Percentiles rank a stretch among this genome's conserved stretches.
Conservation (phyloP, 345 rosid species). For the Mercurialis annua region DNA sequence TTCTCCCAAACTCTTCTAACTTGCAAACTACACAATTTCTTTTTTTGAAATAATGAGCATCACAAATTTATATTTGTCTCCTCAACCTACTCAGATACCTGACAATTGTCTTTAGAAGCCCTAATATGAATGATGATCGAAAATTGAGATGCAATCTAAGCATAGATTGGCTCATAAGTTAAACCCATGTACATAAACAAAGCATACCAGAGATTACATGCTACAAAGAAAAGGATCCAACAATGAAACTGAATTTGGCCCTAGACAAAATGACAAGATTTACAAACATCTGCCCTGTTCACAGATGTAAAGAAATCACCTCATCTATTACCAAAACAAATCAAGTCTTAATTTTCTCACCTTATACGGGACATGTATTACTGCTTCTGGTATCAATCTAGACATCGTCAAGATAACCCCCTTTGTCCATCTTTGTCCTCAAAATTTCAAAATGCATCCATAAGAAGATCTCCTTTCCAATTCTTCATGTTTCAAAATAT, state of each 20-base stretch:
- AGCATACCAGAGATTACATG: constrained; percentile 27
- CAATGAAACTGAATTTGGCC: constrained; percentile 16
- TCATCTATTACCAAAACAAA: constrained; percentile 21
- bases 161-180: constrained; percentile 25
- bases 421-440: neutral
- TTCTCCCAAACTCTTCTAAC: too few relatives aligned
- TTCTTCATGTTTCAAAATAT: constrained; percentile 8
- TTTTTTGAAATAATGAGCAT: too few relatives aligned
- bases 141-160: constrained; percentile 22
- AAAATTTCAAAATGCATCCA: neutral
- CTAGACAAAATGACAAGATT: constrained; percentile 30
- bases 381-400: neutral
- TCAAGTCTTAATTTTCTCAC: constrained; percentile 19
- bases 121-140: too few relatives aligned
- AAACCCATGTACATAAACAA: constrained; percentile 38
- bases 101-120: too few relatives aligned
- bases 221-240: constrained; percentile 15
- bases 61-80: too few relatives aligned
- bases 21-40: too few relatives aligned
- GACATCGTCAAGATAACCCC: neutral
- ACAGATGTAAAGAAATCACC: constrained; percentile 27
- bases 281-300: constrained; percentile 36
- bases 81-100: too few relatives aligned
- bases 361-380: neutral
- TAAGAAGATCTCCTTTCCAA: neutral